Percentiles rank a stretch among this genome's conserved stretches.
Conservation (phyloP, 805 yeast species). For the Kregervanrija delftensis region DNA sequence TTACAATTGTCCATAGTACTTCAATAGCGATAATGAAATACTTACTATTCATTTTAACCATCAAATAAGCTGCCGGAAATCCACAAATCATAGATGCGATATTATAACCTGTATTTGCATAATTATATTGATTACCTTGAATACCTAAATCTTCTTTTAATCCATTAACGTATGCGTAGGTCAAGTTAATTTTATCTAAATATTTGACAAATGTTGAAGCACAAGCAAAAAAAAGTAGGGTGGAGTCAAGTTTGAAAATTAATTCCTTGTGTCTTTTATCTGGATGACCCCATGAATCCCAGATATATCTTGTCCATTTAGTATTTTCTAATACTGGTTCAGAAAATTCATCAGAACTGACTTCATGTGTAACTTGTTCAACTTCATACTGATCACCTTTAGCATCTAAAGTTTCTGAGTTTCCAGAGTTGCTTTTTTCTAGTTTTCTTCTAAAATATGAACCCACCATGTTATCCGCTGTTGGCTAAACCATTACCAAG, state of each 20-base stretch:
- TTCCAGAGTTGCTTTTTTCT: no score
- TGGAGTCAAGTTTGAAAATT: constrained; percentile 1
- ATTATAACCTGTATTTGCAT: constrained; percentile 50
- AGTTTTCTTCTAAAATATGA: no score
- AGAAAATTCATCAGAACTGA: background rate
- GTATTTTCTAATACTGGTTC: constrained; percentile 1
- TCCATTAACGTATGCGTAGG: constrained; percentile 62
- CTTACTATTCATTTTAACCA: no score
- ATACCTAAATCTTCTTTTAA: constrained; percentile 51
- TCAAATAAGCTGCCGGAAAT: constrained; percentile 51
- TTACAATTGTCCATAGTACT: no score
- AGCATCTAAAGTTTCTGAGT: no score
- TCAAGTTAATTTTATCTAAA: constrained; percentile 52
- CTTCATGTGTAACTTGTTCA: background rate
- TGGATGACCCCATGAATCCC: constrained; percentile 8
- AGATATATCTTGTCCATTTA: constrained; percentile 3
- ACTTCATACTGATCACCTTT: no score
- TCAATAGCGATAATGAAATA: no score
- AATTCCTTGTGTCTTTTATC: constrained; percentile 3
- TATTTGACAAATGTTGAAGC: constrained; percentile 1
- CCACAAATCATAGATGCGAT: constrained; percentile 57
- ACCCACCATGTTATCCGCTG: no score
- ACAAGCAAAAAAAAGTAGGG: constrained; percentile 3
- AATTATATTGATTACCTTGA: constrained; percentile 56
- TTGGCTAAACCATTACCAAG: no score